Evolutionary conservation across 192 early-diverging fungal genomes (phyloP), one percentile per base, ranked within the genome.

Genomic region (Phlyctochytrium planicorne): DNA sequence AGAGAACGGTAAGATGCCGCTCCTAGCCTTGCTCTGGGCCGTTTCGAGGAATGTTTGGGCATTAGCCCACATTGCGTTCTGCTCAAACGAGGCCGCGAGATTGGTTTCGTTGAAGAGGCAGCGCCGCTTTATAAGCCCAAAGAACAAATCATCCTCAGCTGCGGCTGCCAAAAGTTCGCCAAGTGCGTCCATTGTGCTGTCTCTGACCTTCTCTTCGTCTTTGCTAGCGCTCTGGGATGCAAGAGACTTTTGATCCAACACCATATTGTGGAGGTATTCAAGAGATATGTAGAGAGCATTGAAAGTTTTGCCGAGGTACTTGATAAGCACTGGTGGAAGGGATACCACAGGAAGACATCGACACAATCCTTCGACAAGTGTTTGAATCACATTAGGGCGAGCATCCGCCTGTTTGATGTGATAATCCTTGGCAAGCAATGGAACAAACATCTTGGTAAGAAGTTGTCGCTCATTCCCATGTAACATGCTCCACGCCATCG

Each of bases 351-450:
- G 89, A 0, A 79, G 56, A 59, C 91, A 94, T 17, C 79, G 81
- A 55, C 88, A 87, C 63, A 96, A 88, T 52, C 91, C 94, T 0
- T 97, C 91, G 23, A 99, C 71, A 1, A 99, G 73, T 1, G 92
- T 90, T 69, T 96, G 94, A 25, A 99, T 89, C 2, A 98, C 93
- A 75, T 98, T 99, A n/a, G 95, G 94, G 3, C 94, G 84, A 33
- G 82, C 60, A 20, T 88, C 82, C 4, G 80, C 77, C 75, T 98
- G 96, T 63, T 83, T 84, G 57, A 76, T 76, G 69, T 99, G 96
- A 63, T 94, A 98, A 27, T 95, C 94, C 66, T 93, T 91, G 1
- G 93, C 90, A 24, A 99, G 83, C 16, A 99, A 76, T 0, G 89
- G 76, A 53, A 96, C 91, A 3, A 97, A 65, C 0, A 88, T 83